These are phyloP conservation scores for Sordariomycetes sp. DNA, from an alignment of 2,329 filamentous ascomycete genomes.

Conservation along the genomic window DNA sequence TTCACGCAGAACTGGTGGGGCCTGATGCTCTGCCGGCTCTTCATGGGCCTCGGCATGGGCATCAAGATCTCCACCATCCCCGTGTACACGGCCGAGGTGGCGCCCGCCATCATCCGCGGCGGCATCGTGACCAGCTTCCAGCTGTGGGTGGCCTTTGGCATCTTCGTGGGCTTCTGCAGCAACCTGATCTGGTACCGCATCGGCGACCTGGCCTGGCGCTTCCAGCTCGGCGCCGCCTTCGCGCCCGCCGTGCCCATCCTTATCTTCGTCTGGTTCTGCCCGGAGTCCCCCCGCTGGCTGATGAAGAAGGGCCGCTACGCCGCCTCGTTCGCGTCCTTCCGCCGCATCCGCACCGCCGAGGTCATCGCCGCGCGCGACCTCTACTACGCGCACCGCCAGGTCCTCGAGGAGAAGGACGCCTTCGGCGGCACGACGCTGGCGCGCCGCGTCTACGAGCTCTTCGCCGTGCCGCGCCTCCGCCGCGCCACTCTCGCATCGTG, in stretches of 20 bases:
- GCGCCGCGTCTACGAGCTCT: slow-evolving; percentile 10
- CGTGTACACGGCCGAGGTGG: slow-evolving; percentile 65
- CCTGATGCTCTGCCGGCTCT: slow-evolving; percentile 46
- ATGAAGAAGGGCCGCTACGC: slow-evolving; percentile 53
- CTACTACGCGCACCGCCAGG: slow-evolving; percentile 39
- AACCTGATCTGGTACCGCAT: slow-evolving; percentile 39
- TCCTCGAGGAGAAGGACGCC: slow-evolving; percentile 27
- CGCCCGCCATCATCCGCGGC: slow-evolving; percentile 57
- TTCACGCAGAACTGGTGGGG: slow-evolving; percentile 40
- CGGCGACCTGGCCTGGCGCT: slow-evolving; percentile 32
- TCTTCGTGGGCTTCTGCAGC: slow-evolving; percentile 41
- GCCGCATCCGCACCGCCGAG: slow-evolving; percentile 36
- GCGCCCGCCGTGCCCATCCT: slow-evolving; percentile 44
- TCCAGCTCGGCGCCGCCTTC: slow-evolving; percentile 50
- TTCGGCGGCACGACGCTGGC: slow-evolving; percentile 27
- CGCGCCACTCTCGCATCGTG: not conserved
- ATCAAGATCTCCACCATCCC: slow-evolving; percentile 56
- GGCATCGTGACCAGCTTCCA: slow-evolving; percentile 66
- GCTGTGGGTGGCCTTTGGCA: slow-evolving; percentile 45
- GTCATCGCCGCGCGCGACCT: slow-evolving; percentile 50
- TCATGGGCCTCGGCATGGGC: slow-evolving; percentile 61
- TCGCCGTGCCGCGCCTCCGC: not conserved
- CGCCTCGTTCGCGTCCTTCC: slow-evolving; percentile 47
- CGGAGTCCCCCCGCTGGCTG: slow-evolving; percentile 53
- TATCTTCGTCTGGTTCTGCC: slow-evolving; percentile 47